Base-by-base conservation (phyloP, 116 monocot species). In the Zostera marina region DNA sequence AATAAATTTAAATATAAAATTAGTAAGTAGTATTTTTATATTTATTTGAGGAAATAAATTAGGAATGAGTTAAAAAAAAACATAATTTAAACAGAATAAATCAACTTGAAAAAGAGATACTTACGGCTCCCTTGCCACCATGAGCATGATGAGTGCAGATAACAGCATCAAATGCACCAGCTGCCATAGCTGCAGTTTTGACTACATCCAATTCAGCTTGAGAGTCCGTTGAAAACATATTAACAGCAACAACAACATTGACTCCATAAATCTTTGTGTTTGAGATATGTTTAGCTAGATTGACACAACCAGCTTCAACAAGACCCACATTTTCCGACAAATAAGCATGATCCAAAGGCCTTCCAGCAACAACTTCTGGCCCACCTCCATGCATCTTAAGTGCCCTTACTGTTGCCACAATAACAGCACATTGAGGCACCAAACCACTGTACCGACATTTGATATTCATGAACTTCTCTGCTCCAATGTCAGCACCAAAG, bases 331-430 rank as follows among this genome's bases (percentile, higher is more conserved):
- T 96, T 68, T 96, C 89, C 22, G 60, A 39, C 24, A 80, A 53
- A 53, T 96, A 96, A 4, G 96, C 96, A 74, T 75, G 75, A 47
- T 96, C 96, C 26, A 96, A 60, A 52, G 89, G 80, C 77, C 72
- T 85, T 59, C 96, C 96, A 65, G 85, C 89, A 38, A 85, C 89
- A 41, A 96, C 96, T 54, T 89, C 89, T 8, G 89, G 96, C 15
- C 96, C 96, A 24, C 89, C 96, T 5, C 96, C 96, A 69, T 96
- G 96, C 96, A 96, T 96, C 73, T 96, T 96, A 41, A 96, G 62
- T 53, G 89, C 89, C 53, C 96, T 77, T 47, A 96, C 74, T 8
- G 89, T 96, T 23, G 96, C 96, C 14, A 96, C 96, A 62, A 96
- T 65, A 44, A 89, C 62, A 19, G 89, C 85, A 69, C 96, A 96